Conservation (phyloP, 768 basidiomycete genomes). For the Phlegmacium glaucopus region DNA sequence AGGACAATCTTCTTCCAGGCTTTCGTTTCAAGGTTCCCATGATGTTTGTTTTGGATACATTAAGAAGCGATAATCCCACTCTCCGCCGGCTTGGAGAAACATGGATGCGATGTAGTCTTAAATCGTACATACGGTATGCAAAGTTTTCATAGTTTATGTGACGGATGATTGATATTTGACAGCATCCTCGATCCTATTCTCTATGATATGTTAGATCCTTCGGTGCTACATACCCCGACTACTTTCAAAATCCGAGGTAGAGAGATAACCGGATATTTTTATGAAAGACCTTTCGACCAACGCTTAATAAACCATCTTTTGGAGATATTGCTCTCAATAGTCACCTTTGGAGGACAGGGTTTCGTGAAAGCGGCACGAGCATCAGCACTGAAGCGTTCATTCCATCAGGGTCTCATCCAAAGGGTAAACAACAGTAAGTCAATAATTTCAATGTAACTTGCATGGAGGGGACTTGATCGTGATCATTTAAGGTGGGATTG, state of each 20-base stretch:
- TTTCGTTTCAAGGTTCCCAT: slow-evolving; percentile 81
- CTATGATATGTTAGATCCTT: slow-evolving; percentile 70
- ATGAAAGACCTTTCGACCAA: slow-evolving; percentile 78
- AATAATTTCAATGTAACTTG: not conserved
- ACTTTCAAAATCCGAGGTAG: slow-evolving; percentile 55
- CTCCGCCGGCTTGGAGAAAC: slow-evolving; percentile 84
- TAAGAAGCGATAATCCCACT: slow-evolving; percentile 72
- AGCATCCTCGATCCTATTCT: slow-evolving; percentile 92
- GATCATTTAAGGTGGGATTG: slow-evolving; percentile 25
- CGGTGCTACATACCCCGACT: slow-evolving; percentile 50
- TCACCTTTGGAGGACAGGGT: slow-evolving; percentile 87
- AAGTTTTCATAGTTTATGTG: not conserved
- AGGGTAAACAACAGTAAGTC: slow-evolving; percentile 58
- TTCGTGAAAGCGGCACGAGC: slow-evolving; percentile 73
- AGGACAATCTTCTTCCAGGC: slow-evolving; percentile 80
- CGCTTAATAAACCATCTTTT: slow-evolving; percentile 68
- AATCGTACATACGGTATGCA: slow-evolving; percentile 82
- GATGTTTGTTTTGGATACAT: slow-evolving; percentile 81
- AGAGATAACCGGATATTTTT: slow-evolving; percentile 63
- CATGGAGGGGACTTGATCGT: slow-evolving; percentile 5
- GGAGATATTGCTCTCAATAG: slow-evolving; percentile 71
- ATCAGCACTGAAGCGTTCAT: slow-evolving; percentile 60
- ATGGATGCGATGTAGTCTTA: slow-evolving; percentile 95
- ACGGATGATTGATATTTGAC: slow-evolving; percentile 6
- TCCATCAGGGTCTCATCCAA: slow-evolving; percentile 57